Base-by-base conservation (phyloP, 257 asterid species). In the Hygrophila difformis region DNA sequence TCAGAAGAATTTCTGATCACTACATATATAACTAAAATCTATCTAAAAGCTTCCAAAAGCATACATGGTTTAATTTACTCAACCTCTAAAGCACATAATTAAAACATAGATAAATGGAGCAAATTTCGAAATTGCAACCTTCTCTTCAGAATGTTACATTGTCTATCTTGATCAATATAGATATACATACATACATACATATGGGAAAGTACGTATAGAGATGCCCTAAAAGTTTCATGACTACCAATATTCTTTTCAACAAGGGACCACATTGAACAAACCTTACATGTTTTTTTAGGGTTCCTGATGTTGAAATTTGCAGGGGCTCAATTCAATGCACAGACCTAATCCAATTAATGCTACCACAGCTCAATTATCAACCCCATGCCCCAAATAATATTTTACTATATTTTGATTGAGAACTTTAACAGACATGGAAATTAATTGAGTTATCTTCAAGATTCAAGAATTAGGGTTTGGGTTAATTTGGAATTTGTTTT, bases 321-420 rank as follows among this genome's bases (percentile, higher is more conserved):
- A 35, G 21, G 64, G 60, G 26, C 56, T 54, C 37, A 33, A 33
- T 33, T 62, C 52, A 71, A 68, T 68, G 68, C 73, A 64, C 41
- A 44, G 13, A 71, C 67, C 78, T 59, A 71, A 70, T 64, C 56
- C 42, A 28, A 71, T 61, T 39, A 23, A 49, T 47, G 46, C 57
- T 26, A 38, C 56, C 55, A 31, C 60, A 18, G 39, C 62, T 54
- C 56, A 41, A 44, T 53, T 44, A 39, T 36, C 43, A 56, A 56
- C 24, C 20, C 52, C 29, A 48, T 33, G 52, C 41, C 17, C 6
- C 34, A 18, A 15, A 44, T n/a, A n/a, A n/a, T n/a, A n/a, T 44
- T 33, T 35, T 15, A 53, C 22, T 37, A 22, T 13, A 2, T 13
- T 31, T 39, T 46, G 48, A 64, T 57, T 57, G 60, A 18, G 49